phyloP scores from a whole-genome alignment of 208 protist species.

The Acanthamoeba culbertsoni region DNA sequence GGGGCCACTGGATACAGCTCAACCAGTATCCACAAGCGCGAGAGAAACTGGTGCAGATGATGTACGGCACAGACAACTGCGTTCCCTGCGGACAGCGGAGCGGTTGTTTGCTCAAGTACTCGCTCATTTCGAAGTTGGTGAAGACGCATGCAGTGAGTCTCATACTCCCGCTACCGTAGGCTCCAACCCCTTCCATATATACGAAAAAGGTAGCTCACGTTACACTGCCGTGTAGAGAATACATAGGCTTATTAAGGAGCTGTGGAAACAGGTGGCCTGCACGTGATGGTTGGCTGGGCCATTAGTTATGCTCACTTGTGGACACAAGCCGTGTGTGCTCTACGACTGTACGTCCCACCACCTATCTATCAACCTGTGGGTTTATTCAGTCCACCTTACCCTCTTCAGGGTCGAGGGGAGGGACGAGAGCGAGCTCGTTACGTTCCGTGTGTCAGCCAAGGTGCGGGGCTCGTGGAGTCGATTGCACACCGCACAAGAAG shows the following conservation, averaged over 20 bases:
- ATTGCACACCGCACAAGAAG: neutral
- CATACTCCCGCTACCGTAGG: too few relatives aligned
- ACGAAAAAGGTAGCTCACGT: neutral
- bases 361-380: neutral
- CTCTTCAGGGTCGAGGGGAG: neutral
- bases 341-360: neutral
- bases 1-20: too few relatives aligned
- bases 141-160: too few relatives aligned
- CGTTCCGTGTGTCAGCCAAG: slow-evolving; percentile 41
- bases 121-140: neutral
- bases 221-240: neutral
- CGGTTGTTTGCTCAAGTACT: slow-evolving; percentile 45
- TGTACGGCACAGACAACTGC: neutral
- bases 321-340: neutral
- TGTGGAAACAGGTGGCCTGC: neutral
- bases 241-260: neutral
- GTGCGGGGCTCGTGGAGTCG: neutral
- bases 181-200: neutral
- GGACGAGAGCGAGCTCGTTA: neutral
- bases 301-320: neutral
- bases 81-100: neutral
- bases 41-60: neutral
- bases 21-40: too few relatives aligned
- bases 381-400: too few relatives aligned
- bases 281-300: neutral